These are phyloP conservation scores for Boechera divaricarpa DNA, from an alignment of 345 rosid genomes.

Conservation along the genomic window DNA sequence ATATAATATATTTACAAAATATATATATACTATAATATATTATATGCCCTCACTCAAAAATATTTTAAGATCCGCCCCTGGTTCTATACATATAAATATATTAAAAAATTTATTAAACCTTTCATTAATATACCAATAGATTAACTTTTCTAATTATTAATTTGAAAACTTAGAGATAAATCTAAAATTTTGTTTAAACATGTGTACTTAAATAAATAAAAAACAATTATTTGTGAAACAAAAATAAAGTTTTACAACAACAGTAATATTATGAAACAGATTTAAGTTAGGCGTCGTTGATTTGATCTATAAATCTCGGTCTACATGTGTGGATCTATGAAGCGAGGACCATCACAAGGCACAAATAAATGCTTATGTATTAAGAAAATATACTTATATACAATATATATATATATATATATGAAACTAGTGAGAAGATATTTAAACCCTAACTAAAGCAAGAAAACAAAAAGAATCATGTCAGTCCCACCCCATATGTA, in stretches of 20 bases:
- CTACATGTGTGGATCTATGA: constrained; percentile 17
- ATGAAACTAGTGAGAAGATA: constrained; percentile 24
- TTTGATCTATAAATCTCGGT: not conserved
- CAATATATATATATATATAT: not conserved
- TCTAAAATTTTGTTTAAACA: not conserved
- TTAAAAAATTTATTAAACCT: no score
- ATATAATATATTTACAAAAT: no score
- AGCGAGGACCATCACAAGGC: constrained; percentile 18
- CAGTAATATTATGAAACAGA: not conserved
- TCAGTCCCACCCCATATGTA: constrained; percentile 45
- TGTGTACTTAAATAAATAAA: not conserved
- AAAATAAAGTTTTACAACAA: not conserved
- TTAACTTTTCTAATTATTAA: not conserved
- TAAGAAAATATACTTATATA: constrained; percentile 19
- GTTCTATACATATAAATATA: no score
- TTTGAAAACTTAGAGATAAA: not conserved
- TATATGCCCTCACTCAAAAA: no score
- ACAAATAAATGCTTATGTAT: constrained; percentile 23
- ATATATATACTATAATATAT: no score
- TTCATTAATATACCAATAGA: not conserved
- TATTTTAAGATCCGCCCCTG: no score
- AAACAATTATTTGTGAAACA: not conserved
- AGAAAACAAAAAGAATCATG: constrained; percentile 64
- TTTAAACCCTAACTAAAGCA: constrained; percentile 52
- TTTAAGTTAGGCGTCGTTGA: not conserved